Conservation (phyloP, 2,329 filamentous ascomycete species). For the Diaporthe citriasiana region DNA sequence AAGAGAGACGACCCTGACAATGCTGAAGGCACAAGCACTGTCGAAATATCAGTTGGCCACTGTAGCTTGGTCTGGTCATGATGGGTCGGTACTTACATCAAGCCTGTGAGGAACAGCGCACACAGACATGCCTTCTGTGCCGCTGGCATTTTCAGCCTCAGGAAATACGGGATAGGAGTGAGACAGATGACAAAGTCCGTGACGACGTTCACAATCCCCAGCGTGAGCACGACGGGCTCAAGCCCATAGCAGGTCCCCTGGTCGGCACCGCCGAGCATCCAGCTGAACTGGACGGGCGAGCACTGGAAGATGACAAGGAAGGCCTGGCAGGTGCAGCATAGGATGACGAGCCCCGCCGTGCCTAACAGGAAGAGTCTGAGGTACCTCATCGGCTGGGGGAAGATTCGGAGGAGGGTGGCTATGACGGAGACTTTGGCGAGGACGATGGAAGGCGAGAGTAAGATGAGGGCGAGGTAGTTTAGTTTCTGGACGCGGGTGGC, state of each 20-base stretch:
- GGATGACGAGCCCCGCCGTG: conserved; percentile 49
- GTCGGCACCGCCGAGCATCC: conserved; percentile 45
- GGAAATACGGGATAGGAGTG: conserved; percentile 50
- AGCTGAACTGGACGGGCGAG: conserved; percentile 47
- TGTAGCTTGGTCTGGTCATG: fast-evolving
- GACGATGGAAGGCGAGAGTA: conserved; percentile 47
- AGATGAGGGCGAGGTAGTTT: conserved; percentile 45
- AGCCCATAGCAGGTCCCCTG: conserved; percentile 47
- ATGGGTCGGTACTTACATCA: conserved; percentile 47
- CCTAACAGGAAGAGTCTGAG: conserved; percentile 49
- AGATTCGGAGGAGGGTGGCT: conserved; percentile 50
- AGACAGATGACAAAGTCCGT: conserved; percentile 50
- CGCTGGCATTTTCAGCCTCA: conserved; percentile 47
- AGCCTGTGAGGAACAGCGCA: conserved; percentile 48
- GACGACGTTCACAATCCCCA: conserved; percentile 49
- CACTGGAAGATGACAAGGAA: conserved; percentile 50
- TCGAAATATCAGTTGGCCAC: neutral
- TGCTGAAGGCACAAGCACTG: conserved; percentile 49
- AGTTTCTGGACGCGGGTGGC: conserved; percentile 44
- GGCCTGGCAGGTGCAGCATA: conserved; percentile 46
- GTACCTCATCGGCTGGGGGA: conserved; percentile 48
- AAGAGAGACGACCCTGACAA: conserved; percentile 48
- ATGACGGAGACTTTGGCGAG: conserved; percentile 51
- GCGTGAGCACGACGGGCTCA: conserved; percentile 47
- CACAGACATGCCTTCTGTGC: conserved; percentile 49